These are phyloP conservation scores for Penicillium occitanis DNA, from an alignment of 2,329 filamentous ascomycete species.

Conservation along the genomic window DNA sequence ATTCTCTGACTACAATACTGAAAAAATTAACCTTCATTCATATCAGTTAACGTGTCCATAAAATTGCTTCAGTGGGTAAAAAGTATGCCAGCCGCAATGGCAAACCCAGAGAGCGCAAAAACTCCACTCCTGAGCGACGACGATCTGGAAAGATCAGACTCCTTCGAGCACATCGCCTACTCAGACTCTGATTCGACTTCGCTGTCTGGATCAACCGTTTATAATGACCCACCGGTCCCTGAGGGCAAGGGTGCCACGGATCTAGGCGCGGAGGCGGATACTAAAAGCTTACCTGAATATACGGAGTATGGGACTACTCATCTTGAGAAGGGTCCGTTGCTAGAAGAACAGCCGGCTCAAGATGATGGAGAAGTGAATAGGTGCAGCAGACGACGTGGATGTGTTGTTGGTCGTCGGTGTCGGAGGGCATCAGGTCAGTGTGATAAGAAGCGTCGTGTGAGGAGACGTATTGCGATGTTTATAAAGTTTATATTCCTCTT, in stretches of 20 bases:
- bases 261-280: slow-evolving; percentile 1
- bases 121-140: slow-evolving; percentile 8
- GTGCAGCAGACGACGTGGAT: slow-evolving; percentile 6
- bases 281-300: slow-evolving; percentile 14
- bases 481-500: slow-evolving; percentile 10
- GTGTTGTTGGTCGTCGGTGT: slow-evolving; percentile 9
- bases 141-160: neutral
- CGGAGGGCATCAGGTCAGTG: neutral
- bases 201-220: slow-evolving; percentile 3
- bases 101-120: neutral
- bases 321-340: neutral
- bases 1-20: neutral
- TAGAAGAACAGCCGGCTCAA: neutral
- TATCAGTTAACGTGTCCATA: neutral
- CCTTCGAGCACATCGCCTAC: slow-evolving; percentile 7
- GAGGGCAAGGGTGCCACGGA: neutral
- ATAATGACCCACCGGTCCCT: neutral
- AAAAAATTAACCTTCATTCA: neutral
- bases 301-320: neutral
- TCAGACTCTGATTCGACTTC: slow-evolving; percentile 11
- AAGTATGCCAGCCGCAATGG: neutral
- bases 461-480: slow-evolving; percentile 12
- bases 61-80: neutral
- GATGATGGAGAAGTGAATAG: neutral
- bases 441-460: slow-evolving; percentile 13